phyloP scores from a whole-genome alignment of 805 yeast genomes.

The Candida pini region DNA sequence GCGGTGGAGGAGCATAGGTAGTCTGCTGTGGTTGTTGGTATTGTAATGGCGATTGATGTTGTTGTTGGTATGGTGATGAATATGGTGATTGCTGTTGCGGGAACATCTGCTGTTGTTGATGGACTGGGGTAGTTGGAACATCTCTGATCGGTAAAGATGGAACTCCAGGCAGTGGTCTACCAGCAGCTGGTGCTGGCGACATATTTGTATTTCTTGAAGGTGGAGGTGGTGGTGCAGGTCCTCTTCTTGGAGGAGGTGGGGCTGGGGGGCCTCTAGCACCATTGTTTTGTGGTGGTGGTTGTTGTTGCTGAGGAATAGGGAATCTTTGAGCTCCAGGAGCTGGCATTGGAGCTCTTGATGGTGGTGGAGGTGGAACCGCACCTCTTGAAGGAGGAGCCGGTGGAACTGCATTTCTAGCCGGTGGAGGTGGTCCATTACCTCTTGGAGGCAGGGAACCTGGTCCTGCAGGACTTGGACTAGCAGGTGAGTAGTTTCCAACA shows the following conservation, averaged over 20 bases:
- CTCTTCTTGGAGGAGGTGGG: constrained; percentile 29
- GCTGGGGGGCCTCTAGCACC: constrained; percentile 25
- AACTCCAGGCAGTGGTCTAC: constrained; percentile 8
- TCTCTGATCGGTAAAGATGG: constrained; percentile 18
- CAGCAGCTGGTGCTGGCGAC: constrained; percentile 6
- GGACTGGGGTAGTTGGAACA: constrained; percentile 19
- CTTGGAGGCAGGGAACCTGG: constrained; percentile 23
- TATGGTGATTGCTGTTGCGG: constrained; percentile 22
- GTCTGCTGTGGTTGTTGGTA: constrained; percentile 8
- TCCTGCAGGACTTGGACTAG: constrained; percentile 9
- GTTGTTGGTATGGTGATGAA: constrained; percentile 6
- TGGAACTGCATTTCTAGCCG: constrained; percentile 20
- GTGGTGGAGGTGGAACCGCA: constrained; percentile 30
- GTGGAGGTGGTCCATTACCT: constrained; percentile 23
- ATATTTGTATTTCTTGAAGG: constrained; percentile 27
- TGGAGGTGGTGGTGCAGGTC: constrained; percentile 42
- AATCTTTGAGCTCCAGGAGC: constrained; percentile 19
- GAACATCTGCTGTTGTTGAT: constrained; percentile 6
- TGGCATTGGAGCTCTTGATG: constrained; percentile 18
- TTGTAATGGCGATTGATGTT: background rate
- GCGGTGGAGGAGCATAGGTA: constrained; percentile 27
- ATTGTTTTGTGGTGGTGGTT: constrained; percentile 1
- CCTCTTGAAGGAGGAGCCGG: constrained; percentile 29
- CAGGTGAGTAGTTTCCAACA: background rate
- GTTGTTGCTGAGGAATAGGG: constrained; percentile 8